Percentiles rank a stretch among this genome's conserved stretches.
These are phyloP conservation scores for Plantago lanceolata DNA, from an alignment of 305 asterid genomes.

Conservation along the genomic window DNA sequence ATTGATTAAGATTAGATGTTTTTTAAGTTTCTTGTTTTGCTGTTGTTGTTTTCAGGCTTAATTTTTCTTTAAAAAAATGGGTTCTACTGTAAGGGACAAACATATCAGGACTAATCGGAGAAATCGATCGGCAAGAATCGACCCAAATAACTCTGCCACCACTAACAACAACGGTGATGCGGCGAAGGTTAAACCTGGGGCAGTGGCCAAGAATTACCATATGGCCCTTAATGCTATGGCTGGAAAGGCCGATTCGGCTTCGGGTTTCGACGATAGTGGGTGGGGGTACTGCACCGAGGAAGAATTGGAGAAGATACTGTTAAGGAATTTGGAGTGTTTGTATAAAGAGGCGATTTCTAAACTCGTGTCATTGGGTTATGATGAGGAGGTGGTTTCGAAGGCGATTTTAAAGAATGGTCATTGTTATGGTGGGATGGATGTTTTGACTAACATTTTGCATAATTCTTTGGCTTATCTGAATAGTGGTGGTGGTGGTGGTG, in stretches of 20 bases:
- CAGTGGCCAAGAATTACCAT: conserved; percentile 19
- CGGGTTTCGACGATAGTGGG: conserved; percentile 33
- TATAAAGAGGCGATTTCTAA: conserved; percentile 54
- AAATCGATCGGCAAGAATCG: conserved; percentile 40
- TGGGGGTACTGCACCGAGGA: conserved; percentile 73
- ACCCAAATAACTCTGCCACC: conserved; percentile 32
- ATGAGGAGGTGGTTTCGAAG: conserved; percentile 52
- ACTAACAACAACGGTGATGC: background rate
- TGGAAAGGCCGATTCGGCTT: background rate
- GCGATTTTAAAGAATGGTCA: conserved; percentile 62
- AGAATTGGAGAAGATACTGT: conserved; percentile 55
- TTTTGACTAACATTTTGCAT: conserved; percentile 62
- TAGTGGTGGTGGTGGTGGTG: conserved; percentile 33
- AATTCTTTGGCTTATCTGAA: conserved; percentile 62
- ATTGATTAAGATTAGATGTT: background rate
- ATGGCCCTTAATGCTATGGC: conserved; percentile 23
- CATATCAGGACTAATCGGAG: conserved; percentile 40
- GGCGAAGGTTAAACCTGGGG: conserved; percentile 5
- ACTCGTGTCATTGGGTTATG: conserved; percentile 54
- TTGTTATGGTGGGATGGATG: conserved; percentile 84
- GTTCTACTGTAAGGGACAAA: conserved; percentile 44
- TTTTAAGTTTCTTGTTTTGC: background rate
- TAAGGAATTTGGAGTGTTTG: conserved; percentile 52
- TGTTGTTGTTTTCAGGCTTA: background rate
- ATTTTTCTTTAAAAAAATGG: conserved; percentile 30